phyloP scores from a whole-genome alignment of 2,329 filamentous ascomycete species.

The Xylariales sp. region DNA sequence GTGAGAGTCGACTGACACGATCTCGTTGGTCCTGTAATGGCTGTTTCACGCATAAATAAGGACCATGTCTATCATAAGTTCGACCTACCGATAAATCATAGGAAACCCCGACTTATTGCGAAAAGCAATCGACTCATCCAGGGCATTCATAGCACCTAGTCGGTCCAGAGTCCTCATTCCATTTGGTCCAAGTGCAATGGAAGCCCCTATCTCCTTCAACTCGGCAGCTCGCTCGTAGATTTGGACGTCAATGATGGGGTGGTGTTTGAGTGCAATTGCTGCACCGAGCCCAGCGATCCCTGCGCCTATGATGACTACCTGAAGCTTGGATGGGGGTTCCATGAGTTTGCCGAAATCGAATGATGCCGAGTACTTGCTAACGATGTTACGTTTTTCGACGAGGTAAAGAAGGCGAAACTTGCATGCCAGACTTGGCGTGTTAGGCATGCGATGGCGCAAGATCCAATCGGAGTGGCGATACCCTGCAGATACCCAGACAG shows the following conservation, averaged over 20 bases:
- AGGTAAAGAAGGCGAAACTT: too few relatives aligned
- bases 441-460: too few relatives aligned
- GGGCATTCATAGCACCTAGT: slow-evolving; percentile 42
- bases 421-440: too few relatives aligned
- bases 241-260: slow-evolving; percentile 38
- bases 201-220: slow-evolving; percentile 42
- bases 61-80: background rate
- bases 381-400: too few relatives aligned
- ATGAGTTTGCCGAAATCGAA: too few relatives aligned
- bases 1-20: slow-evolving; percentile 38
- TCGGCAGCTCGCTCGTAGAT: slow-evolving; percentile 45
- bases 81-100: slow-evolving; percentile 38
- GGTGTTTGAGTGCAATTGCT: slow-evolving; percentile 38
- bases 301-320: slow-evolving; percentile 43
- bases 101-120: slow-evolving; percentile 36
- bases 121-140: slow-evolving; percentile 35
- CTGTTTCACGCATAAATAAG: slow-evolving; percentile 15
- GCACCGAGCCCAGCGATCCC: slow-evolving; percentile 46
- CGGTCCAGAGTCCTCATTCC: slow-evolving; percentile 47
- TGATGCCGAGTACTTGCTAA: too few relatives aligned
- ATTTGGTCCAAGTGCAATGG: slow-evolving; percentile 47
- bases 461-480: too few relatives aligned
- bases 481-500: too few relatives aligned
- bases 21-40: slow-evolving; percentile 38
- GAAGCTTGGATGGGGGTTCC: slow-evolving; percentile 21